Percentiles rank a stretch among this genome's conserved stretches.
phyloP scores from a whole-genome alignment of 345 rosid species.

The Diplotaxis tenuifolia region DNA sequence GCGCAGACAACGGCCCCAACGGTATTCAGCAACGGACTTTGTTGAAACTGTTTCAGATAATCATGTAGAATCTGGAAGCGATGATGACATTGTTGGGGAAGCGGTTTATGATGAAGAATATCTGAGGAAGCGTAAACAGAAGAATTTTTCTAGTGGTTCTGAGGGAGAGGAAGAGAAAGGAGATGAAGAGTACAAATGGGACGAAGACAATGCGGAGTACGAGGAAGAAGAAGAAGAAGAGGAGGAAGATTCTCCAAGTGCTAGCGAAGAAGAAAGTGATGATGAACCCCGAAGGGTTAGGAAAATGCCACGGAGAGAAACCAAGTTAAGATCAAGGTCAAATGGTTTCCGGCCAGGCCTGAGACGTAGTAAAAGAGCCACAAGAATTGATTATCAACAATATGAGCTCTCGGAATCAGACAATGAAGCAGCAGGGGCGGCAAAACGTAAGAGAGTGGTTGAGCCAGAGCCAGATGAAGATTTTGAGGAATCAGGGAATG shows the following conservation, averaged over 20 bases:
- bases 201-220: constrained; percentile 85
- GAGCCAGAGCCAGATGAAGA: constrained; percentile 42
- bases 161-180: constrained; percentile 39
- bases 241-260: constrained; percentile 70
- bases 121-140: constrained; percentile 79
- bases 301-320: constrained; percentile 71
- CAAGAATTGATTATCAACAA: constrained; percentile 71
- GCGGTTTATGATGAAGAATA: constrained; percentile 97
- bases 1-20: constrained; percentile 81
- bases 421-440: constrained; percentile 55
- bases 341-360: constrained; percentile 76
- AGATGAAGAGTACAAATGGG: constrained; percentile 55
- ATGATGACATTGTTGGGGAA: constrained; percentile 99
- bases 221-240: constrained; percentile 70
- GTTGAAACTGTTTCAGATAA: constrained; percentile 88
- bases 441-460: constrained; percentile 53
- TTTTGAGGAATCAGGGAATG: constrained; percentile 67
- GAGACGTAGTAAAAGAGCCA: constrained; percentile 92
- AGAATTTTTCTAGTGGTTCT: constrained; percentile 77
- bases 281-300: constrained; percentile 67
- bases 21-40: constrained; percentile 77
- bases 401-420: constrained; percentile 88
- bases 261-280: constrained; percentile 86
- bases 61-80: constrained; percentile 85
- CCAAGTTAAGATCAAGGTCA: constrained; percentile 65